phyloP scores from a whole-genome alignment of 345 rosid genomes.

The Luvunga scandens region DNA sequence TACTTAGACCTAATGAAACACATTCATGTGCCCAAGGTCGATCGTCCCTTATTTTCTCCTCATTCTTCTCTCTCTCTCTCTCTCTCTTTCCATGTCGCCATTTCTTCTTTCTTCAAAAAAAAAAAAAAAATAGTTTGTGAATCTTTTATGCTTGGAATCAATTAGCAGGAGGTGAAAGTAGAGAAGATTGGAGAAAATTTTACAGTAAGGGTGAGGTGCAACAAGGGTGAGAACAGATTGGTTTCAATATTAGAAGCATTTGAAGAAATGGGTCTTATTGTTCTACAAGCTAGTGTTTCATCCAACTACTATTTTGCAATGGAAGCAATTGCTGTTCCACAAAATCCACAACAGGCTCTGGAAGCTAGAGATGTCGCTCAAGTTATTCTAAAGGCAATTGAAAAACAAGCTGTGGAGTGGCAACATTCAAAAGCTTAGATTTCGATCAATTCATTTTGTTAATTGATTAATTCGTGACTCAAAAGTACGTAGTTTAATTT shows the following conservation, averaged over 20 bases:
- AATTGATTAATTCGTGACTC: background rate
- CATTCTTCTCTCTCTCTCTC: background rate
- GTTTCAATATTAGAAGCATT: conserved; percentile 63
- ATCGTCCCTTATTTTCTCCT: conserved; percentile 19
- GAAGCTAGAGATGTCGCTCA: conserved; percentile 39
- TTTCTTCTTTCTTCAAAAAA: background rate
- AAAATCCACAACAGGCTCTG: conserved; percentile 23
- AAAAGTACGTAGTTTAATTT: background rate
- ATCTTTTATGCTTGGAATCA: background rate
- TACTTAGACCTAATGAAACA: conserved; percentile 32
- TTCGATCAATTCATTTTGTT: background rate
- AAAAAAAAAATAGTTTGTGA: background rate
- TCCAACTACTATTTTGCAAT: conserved; percentile 44
- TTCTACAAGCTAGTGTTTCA: conserved; percentile 56
- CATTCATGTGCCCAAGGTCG: conserved; percentile 47
- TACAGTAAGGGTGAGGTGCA: conserved; percentile 42
- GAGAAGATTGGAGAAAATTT: conserved; percentile 51
- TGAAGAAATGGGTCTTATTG: conserved; percentile 61
- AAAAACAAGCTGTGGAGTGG: conserved; percentile 21
- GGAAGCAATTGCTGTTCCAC: conserved; percentile 68
- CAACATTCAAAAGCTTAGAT: background rate
- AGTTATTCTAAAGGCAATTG: conserved; percentile 49
- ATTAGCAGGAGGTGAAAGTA: conserved; percentile 58
- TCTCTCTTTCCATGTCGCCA: background rate
- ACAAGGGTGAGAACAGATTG: conserved; percentile 44